phyloP scores from a whole-genome alignment of 2,329 filamentous ascomycete genomes.

The Arthrinium phaeospermum region DNA sequence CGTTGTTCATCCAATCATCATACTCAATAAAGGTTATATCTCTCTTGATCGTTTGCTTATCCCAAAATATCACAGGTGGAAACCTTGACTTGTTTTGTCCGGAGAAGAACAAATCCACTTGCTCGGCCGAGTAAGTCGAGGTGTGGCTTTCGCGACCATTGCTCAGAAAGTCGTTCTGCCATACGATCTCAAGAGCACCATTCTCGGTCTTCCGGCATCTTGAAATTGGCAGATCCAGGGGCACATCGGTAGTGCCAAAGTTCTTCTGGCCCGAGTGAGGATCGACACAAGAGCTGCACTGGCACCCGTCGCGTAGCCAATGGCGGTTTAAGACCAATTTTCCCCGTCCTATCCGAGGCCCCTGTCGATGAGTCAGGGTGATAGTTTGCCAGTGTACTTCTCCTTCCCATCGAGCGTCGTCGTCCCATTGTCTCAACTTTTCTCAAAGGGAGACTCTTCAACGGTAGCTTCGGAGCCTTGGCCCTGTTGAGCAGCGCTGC shows the following conservation, averaged over 20 bases:
- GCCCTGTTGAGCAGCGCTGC: neutral
- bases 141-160: slow-evolving; percentile 32
- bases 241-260: slow-evolving; percentile 70
- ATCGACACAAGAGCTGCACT: slow-evolving; percentile 62
- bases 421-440: neutral
- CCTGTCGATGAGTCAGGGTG: neutral
- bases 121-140: slow-evolving; percentile 41
- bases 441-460: neutral
- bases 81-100: neutral
- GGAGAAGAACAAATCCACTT: slow-evolving; percentile 44
- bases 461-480: neutral
- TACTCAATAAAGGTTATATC: slow-evolving; percentile 69
- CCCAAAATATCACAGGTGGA: slow-evolving; percentile 46
- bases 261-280: slow-evolving; percentile 65
- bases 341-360: neutral
- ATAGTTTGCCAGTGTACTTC: neutral
- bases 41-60: slow-evolving; percentile 40
- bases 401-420: too few relatives aligned
- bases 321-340: slow-evolving; percentile 23
- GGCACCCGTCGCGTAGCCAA: slow-evolving; percentile 63
- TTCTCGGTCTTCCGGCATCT: slow-evolving; percentile 40
- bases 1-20: slow-evolving; percentile 70
- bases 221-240: slow-evolving; percentile 45
- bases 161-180: slow-evolving; percentile 54
- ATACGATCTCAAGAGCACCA: slow-evolving; percentile 62